Evolutionary conservation across 2,329 filamentous ascomycete species (phyloP).

Genomic region (Hypoxylon sp.): DNA sequence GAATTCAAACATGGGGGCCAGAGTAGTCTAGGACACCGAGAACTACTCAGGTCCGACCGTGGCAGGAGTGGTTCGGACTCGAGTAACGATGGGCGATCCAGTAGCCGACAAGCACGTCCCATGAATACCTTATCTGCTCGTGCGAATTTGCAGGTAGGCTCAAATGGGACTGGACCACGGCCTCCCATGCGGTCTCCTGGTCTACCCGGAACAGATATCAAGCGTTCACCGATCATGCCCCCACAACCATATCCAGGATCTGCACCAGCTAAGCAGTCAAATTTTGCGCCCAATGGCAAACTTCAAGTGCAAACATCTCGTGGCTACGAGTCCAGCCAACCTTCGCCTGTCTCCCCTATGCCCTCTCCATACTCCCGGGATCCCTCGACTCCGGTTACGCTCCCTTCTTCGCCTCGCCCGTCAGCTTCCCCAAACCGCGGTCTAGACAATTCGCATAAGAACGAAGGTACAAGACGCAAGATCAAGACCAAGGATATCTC

Average conservation of each 20-base stretch:
- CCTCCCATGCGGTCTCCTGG: constrained; percentile 61
- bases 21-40: constrained; percentile 48
- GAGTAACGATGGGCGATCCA: constrained; percentile 61
- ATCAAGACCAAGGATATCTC: constrained; percentile 66
- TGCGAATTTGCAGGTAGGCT: constrained; percentile 56
- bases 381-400: constrained; percentile 54
- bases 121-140: constrained; percentile 58
- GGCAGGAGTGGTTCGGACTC: constrained; percentile 70
- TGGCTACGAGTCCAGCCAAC: constrained; percentile 58
- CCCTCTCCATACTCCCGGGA: constrained; percentile 56
- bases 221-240: constrained; percentile 64
- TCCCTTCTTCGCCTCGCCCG: constrained; percentile 55
- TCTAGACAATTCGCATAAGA: constrained; percentile 47
- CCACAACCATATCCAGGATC: constrained; percentile 58
- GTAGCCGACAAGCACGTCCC: constrained; percentile 58
- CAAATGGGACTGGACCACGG: constrained; percentile 48
- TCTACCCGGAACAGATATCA: constrained; percentile 65
- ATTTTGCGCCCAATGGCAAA: constrained; percentile 53
- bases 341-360: constrained; percentile 64
- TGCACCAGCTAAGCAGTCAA: constrained; percentile 44
- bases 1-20: constrained; percentile 56
- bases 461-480: constrained; percentile 59
- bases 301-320: constrained; percentile 55
- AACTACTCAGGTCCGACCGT: constrained; percentile 57
- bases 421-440: constrained; percentile 53